Evolutionary conservation across 768 basidiomycete species (phyloP), one percentile per base, ranked within the genome.

Genomic region (Leccinum subgranulosum): DNA sequence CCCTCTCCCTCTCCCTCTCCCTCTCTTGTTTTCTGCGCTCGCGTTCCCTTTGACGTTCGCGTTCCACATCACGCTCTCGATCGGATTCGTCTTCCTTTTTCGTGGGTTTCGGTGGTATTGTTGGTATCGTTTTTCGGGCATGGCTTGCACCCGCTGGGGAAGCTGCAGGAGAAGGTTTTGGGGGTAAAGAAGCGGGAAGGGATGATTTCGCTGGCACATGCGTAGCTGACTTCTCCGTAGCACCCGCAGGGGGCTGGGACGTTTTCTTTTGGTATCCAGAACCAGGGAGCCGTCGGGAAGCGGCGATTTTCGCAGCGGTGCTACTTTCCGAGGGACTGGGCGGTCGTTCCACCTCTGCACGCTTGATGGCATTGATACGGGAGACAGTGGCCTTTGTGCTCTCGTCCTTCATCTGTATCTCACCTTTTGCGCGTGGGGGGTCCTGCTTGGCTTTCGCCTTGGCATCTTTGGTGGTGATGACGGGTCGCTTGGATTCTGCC

Each of bases 181-280:
- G 61, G 19, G 76, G 72, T 25, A 75, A 66, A 2, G 76, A 69
- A 3, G 70, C 47, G 10, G 74, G 60, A 28, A 61, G 64, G 19
- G 70, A 58, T n/a, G 64, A 58, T 34, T 69, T 69, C 33, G 66
- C 66, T 21, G 60, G 48, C 27, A 65, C 25, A 19, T 75, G 74
- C 23, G 63, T 17, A n/a, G 75, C 75, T 25, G 68, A 61, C 61
- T 64, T 76, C 15, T 63, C 67, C 12, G 64, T 19, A 15, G 55
- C 19, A 49, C 65, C 51, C 1, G 58, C 1, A 17, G 69, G 58
- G 7, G 64, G 49, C 43, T 62, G 73, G 45, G 71, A 65, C 0
- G 68, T 62, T n/a, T 73, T 73, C 27, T 75, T 76, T 57, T 73
- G 75, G 62, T 74, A 81, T 3, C 81, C 81, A 4, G 82, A 83